These are phyloP conservation scores for Leishmania arabica DNA, from an alignment of 208 protist genomes.

Conservation along the genomic window DNA sequence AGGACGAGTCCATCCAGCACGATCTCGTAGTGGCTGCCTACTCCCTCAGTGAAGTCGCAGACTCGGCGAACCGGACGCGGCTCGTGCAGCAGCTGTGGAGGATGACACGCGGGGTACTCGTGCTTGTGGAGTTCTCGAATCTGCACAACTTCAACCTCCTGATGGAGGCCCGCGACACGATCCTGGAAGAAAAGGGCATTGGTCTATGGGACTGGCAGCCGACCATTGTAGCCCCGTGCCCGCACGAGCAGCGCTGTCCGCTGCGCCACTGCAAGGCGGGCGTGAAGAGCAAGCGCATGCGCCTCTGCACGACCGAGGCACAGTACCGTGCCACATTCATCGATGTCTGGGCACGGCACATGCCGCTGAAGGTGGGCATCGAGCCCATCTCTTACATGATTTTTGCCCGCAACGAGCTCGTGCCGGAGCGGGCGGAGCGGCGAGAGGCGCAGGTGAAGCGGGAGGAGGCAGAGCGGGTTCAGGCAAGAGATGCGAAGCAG, in stretches of 20 bases:
- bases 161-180: slow-evolving; percentile 88
- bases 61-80: slow-evolving; percentile 52
- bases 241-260: slow-evolving; percentile 81
- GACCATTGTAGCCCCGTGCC: slow-evolving; percentile 86
- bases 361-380: slow-evolving; percentile 83
- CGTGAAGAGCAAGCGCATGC: slow-evolving; percentile 87
- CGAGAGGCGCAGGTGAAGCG: slow-evolving; percentile 45
- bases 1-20: slow-evolving; percentile 82
- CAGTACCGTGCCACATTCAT: slow-evolving; percentile 88
- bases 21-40: slow-evolving; percentile 87
- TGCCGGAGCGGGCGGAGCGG: slow-evolving; percentile 75
- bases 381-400: slow-evolving; percentile 87
- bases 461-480: slow-evolving; percentile 35
- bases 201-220: slow-evolving; percentile 91
- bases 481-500: slow-evolving; percentile 59
- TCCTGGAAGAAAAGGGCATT: slow-evolving; percentile 85
- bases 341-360: slow-evolving; percentile 79
- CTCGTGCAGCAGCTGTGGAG: slow-evolving; percentile 89
- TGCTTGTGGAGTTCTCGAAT: slow-evolving; percentile 86
- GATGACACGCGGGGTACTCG: slow-evolving; percentile 82
- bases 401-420: slow-evolving; percentile 85
- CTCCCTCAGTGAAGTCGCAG: slow-evolving; percentile 84
- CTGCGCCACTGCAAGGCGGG: slow-evolving; percentile 83
- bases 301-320: slow-evolving; percentile 83
- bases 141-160: slow-evolving; percentile 86